Evolutionary conservation across 495 filamentous ascomycete genomes (phyloP), one percentile per base, ranked within the genome.

Genomic region (Entonaema liquescens): DNA sequence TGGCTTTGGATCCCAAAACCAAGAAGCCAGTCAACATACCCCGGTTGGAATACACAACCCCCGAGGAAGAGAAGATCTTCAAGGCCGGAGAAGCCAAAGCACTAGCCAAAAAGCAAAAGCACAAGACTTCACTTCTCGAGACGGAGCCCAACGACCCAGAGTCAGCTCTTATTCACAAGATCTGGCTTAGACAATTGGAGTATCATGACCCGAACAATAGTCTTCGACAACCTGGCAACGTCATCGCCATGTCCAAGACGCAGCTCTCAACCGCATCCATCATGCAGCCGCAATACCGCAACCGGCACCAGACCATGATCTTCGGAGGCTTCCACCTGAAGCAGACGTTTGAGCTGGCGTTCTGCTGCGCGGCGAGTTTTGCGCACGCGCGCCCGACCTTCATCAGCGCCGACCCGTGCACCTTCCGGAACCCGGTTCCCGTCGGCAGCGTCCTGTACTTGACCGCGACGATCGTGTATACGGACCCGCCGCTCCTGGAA

Each of bases 231-330:
- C 91, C 91, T 4, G 52, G 80, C 23, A 91, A 91, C 72, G 85
- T 88, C 5, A 76, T 89, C 60, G 87, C 84, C 76, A 95, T 95
- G 92, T 81, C 84, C 31, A 80, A 82, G 31, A 93, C 92, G 0
- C 82, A 82, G 23, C 83, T 95, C 28, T 85, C 87, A 61, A 90
- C 90, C 1, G 90, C 92, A 5, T 86, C 86, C 72, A 93, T 96
- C 62, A 96, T 96, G 93, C 92, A 94, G 72, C 93, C 93, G 3
- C 92, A 95, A 78, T 89, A 93, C 75, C 89, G 92, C 35, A 95
- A 95, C 78, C 83, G 92, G 2, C 92, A 95, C 80, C 90, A 92
- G 72, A 94, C 93, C 82, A 94, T 93, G 92, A 93, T 96, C 56
- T 96, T 95, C 74, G 93, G 93, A 23, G 93, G 93, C 19, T 94